Evolutionary conservation across 257 asterid species (phyloP), one percentile per base, ranked within the genome.

Genomic region (Perilla frutescens): DNA sequence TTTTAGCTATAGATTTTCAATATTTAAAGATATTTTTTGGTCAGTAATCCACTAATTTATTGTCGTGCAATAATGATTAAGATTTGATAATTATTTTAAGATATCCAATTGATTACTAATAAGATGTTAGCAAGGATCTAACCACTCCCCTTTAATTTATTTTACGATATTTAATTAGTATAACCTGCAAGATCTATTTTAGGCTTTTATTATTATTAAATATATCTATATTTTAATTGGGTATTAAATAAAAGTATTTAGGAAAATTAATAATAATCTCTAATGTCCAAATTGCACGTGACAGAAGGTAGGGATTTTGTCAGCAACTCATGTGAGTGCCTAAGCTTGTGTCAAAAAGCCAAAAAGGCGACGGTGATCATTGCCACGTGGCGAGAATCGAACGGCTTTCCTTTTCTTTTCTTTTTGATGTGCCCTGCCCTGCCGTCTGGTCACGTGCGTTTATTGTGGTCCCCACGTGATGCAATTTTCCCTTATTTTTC

Each of bases 201-300:
- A 58, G 29, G 40, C 2, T 32, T 36, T 50, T 51, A 76, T 7
- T 26, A 41, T 0, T 47, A 37, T 36, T 12, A n/a, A 8, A 1
- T 66, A 66, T 66, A 66, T 34, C 4, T 50, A 31, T 12, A 2
- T 45, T 8, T 8, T 11, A 14, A n/a, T 14, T 14, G n/a, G 7
- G 13, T 61, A 70, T 34, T 20, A 53, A 57, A 53, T n/a, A 6
- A 15, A 48, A n/a, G 3, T 34, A 8, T 34, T 6, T 1, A 29
- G 5, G 5, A 49, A 65, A 76, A 51, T 34, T 40, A 76, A 58
- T 34, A 1, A 20, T 61, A n/a, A n/a, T 20, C 66, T 44, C 26
- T 31, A 71, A 67, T 66, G 74, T 70, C 80, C 75, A 66, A 77
- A 67, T 15, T 48, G 79, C 84, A 78, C 85, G 78, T 81, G 85